A percentile compares a stretch with the other conserved stretches of the same genome.
Evolutionary conservation across 768 basidiomycete species (phyloP).

Genomic region (Lentinula edodes): DNA sequence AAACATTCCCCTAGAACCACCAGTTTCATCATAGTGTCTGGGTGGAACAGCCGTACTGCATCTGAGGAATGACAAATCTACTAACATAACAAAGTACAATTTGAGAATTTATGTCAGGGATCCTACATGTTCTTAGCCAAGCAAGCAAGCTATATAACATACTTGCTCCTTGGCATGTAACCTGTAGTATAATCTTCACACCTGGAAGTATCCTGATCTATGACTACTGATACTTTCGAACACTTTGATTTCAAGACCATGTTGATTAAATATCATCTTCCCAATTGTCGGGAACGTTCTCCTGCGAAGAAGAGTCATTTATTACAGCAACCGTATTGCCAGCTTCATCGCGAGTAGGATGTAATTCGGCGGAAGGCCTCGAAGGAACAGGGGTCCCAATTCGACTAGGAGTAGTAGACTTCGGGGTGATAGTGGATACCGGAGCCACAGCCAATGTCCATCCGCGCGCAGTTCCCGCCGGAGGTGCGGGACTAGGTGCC

Average conservation of each 20-base stretch:
- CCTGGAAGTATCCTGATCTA: no score
- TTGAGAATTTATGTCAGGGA: no score
- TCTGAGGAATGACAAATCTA: no score
- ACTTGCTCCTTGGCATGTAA: neutral
- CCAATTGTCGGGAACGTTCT: conserved; percentile 47
- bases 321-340: neutral
- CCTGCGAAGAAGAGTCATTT: neutral
- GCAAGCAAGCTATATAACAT: no score
- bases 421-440: neutral
- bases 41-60: no score
- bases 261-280: conserved; percentile 40
- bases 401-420: neutral
- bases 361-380: conserved; percentile 2
- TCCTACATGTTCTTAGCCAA: no score
- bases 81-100: no score
- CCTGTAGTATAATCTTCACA: no score
- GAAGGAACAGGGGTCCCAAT: conserved; percentile 9
- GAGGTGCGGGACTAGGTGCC: conserved; percentile 4
- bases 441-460: neutral
- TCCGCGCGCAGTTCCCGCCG: neutral
- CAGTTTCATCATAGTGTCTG: no score
- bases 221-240: no score
- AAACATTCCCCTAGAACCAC: no score
- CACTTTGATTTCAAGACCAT: no score
- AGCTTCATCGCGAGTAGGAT: neutral